Conservation (phyloP, 306 rosid genomes). For the Chamaecrista fasciculata region DNA sequence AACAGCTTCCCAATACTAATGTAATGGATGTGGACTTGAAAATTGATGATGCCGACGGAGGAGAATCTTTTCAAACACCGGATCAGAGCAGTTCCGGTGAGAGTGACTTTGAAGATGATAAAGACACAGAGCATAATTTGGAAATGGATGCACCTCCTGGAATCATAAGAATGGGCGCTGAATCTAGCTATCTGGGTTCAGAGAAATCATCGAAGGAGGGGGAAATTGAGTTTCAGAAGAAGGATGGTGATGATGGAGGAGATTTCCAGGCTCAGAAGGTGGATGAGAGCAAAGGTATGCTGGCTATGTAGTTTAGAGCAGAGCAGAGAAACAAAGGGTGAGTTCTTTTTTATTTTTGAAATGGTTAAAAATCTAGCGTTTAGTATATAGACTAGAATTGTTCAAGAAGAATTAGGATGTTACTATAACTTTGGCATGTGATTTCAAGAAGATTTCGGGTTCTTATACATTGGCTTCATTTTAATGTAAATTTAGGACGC, state of each 20-base stretch:
- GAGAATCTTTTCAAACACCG: slow-evolving; percentile 37
- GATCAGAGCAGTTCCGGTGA: slow-evolving; percentile 54
- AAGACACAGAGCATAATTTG: slow-evolving; percentile 33
- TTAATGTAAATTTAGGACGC: not conserved
- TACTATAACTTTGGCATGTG: not conserved
- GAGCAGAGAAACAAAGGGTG: slow-evolving; percentile 14
- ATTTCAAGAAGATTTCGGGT: not conserved
- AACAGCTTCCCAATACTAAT: slow-evolving; percentile 54
- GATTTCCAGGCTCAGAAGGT: slow-evolving; percentile 19
- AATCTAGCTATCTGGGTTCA: slow-evolving; percentile 33
- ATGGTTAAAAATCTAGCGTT: not conserved
- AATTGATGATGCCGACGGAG: slow-evolving; percentile 43
- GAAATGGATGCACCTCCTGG: slow-evolving; percentile 35
- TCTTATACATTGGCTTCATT: not conserved
- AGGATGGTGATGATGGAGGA: slow-evolving; percentile 22
- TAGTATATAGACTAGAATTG: not conserved
- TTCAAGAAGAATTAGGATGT: not conserved
- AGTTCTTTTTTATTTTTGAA: slow-evolving; percentile 1
- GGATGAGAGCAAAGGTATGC: slow-evolving; percentile 18
- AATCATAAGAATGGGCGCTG: slow-evolving; percentile 27
- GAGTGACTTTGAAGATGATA: slow-evolving; percentile 52
- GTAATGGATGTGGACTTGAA: slow-evolving; percentile 44
- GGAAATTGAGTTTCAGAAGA: slow-evolving; percentile 32
- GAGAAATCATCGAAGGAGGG: slow-evolving; percentile 31
- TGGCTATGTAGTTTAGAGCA: slow-evolving; percentile 10